Evolutionary conservation across 1,139 yeast species (phyloP).

Genomic region (Candida tropicalis): DNA sequence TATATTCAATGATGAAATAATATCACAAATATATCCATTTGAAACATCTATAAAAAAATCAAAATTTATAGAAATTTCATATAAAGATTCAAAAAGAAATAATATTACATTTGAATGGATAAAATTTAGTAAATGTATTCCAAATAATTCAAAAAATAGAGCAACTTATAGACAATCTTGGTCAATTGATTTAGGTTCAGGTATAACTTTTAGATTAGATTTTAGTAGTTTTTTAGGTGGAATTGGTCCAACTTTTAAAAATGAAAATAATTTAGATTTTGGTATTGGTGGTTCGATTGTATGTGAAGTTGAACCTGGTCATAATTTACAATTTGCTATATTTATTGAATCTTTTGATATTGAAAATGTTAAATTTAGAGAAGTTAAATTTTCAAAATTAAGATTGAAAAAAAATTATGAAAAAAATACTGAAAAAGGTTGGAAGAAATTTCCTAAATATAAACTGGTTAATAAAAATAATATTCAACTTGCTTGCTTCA

Average conservation of each 20-base stretch:
- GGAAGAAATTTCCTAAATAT: slow-evolving; percentile 20
- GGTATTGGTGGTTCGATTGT: slow-evolving; percentile 23
- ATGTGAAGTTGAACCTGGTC: slow-evolving; percentile 25
- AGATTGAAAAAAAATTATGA: slow-evolving; percentile 13
- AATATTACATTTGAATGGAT: not conserved
- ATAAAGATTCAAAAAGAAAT: not conserved
- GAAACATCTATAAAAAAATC: not conserved
- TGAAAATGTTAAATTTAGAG: slow-evolving; percentile 20
- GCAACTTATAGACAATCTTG: slow-evolving; percentile 28
- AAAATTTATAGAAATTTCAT: not conserved
- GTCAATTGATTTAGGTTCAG: slow-evolving; percentile 21
- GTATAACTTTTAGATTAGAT: slow-evolving; percentile 18
- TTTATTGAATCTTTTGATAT: slow-evolving; percentile 19
- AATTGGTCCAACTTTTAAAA: slow-evolving; percentile 18
- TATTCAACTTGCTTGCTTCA: slow-evolving; percentile 30
- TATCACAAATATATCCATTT: slow-evolving; percentile 3
- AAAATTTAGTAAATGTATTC: slow-evolving; percentile 15
- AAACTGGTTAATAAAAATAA: slow-evolving; percentile 18
- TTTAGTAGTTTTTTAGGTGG: slow-evolving; percentile 19
- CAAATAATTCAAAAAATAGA: slow-evolving; percentile 14
- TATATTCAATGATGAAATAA: slow-evolving; percentile 10
- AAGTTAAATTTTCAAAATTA: slow-evolving; percentile 17
- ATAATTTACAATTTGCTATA: slow-evolving; percentile 26
- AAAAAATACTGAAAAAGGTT: slow-evolving; percentile 16
- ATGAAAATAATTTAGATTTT: slow-evolving; percentile 16